These are phyloP conservation scores for Graphilbum fragrans DNA, from an alignment of 2,329 filamentous ascomycete genomes.

Conservation along the genomic window DNA sequence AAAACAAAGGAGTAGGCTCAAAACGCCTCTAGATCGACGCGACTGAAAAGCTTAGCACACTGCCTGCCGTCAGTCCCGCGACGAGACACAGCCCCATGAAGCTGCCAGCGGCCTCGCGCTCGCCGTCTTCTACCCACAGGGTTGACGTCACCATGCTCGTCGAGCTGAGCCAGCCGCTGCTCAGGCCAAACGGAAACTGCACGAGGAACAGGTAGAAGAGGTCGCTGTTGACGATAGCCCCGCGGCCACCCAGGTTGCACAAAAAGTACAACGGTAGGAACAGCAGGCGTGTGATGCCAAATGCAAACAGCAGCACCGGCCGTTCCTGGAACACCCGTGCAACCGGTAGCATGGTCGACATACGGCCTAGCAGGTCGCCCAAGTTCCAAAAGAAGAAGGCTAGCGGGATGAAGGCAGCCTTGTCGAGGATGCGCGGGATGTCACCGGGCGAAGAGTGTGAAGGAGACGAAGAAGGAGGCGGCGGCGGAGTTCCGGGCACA, in stretches of 20 bases:
- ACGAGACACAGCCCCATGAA: constrained; percentile 95
- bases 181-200: constrained; percentile 71
- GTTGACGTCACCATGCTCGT: constrained; percentile 85
- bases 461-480: constrained; percentile 14
- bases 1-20: neutral
- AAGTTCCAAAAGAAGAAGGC: constrained; percentile 90
- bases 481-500: constrained; percentile 16
- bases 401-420: constrained; percentile 74
- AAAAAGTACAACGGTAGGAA: constrained; percentile 81
- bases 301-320: constrained; percentile 54
- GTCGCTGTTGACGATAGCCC: constrained; percentile 66
- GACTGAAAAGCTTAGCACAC: constrained; percentile 73
- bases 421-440: constrained; percentile 47
- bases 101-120: constrained; percentile 78
- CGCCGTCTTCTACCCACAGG: constrained; percentile 68
- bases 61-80: constrained; percentile 70
- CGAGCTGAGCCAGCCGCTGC: constrained; percentile 78
- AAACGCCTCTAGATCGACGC: constrained; percentile 31
- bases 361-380: constrained; percentile 69
- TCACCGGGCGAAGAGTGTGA: too few species aligned
- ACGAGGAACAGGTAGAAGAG: constrained; percentile 78
- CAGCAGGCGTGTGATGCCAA: constrained; percentile 50
- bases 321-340: constrained; percentile 42
- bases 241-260: constrained; percentile 74
- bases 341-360: constrained; percentile 47